phyloP scores from a whole-genome alignment of 2,329 filamentous ascomycete species.

The Leptographium lundbergii region DNA sequence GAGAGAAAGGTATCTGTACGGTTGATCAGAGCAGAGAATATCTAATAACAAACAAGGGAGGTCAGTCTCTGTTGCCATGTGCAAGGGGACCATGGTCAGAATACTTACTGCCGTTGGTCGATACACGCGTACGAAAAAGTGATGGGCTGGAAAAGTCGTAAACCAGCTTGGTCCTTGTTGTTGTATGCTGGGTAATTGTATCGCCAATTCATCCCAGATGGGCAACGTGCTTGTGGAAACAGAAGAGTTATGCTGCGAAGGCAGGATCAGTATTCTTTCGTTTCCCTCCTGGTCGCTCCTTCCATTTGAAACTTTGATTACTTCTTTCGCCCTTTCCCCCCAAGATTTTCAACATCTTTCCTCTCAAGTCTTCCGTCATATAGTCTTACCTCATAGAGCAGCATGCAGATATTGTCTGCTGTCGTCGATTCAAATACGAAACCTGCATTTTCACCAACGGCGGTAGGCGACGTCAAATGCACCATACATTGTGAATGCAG shows the following conservation, averaged over 20 bases:
- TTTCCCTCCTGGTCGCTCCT: background rate
- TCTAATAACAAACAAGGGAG: slow-evolving; percentile 17
- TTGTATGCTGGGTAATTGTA: slow-evolving; percentile 23
- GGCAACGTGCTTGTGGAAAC: slow-evolving; percentile 20
- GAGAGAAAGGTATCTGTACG: slow-evolving; percentile 38
- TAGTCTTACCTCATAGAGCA: slow-evolving; percentile 38
- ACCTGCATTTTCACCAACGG: slow-evolving; percentile 16
- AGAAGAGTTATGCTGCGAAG: slow-evolving; percentile 31
- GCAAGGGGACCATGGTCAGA: background rate
- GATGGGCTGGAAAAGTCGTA: slow-evolving; percentile 39
- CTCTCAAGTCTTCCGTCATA: background rate
- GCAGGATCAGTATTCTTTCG: background rate
- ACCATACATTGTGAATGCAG: slow-evolving; percentile 32
- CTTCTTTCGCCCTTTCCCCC: background rate
- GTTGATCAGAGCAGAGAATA: slow-evolving; percentile 34
- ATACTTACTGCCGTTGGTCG: slow-evolving; percentile 37
- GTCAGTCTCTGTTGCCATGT: background rate
- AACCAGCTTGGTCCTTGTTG: slow-evolving; percentile 33
- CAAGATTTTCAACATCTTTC: background rate
- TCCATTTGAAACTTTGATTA: background rate
- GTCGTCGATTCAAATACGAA: background rate
- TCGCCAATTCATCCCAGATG: slow-evolving; percentile 24
- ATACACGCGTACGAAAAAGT: slow-evolving; percentile 44
- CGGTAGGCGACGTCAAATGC: slow-evolving; percentile 20
- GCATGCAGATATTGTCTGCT: slow-evolving; percentile 30